Evolutionary conservation across 495 filamentous ascomycete species (phyloP).

Genomic region (Venustampulla echinocandica): DNA sequence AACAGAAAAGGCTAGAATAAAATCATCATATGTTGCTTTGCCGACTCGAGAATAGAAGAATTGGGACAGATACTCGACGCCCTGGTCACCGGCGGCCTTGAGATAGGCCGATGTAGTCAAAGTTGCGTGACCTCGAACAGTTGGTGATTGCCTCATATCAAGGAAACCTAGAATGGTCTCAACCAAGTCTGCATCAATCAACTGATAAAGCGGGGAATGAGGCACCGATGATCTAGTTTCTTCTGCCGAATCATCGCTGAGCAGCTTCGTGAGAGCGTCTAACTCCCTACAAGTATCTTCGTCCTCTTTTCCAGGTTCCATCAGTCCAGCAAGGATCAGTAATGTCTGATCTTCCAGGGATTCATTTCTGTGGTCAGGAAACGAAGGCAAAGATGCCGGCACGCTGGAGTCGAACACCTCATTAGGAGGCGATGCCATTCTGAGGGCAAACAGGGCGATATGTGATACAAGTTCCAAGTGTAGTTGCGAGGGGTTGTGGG

Average conservation of each 20-base stretch:
- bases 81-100: constrained; percentile 60
- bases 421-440: not conserved
- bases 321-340: constrained; percentile 42
- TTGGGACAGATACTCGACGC: constrained; percentile 52
- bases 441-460: no score
- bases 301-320: constrained; percentile 49
- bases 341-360: constrained; percentile 36
- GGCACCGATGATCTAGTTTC: constrained; percentile 20
- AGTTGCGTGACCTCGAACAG: constrained; percentile 64
- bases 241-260: constrained; percentile 36
- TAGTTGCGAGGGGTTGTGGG: not conserved
- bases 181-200: constrained; percentile 69
- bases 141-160: constrained; percentile 61
- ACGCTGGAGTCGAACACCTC: constrained; percentile 12
- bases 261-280: constrained; percentile 39
- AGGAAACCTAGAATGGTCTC: constrained; percentile 71
- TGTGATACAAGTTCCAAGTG: not conserved
- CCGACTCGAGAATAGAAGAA: constrained; percentile 50
- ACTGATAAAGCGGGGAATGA: constrained; percentile 42
- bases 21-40: constrained; percentile 47
- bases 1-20: constrained; percentile 76
- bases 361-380: constrained; percentile 3
- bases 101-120: constrained; percentile 72
- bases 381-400: not conserved
- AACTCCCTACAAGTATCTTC: constrained; percentile 42